Evolutionary conservation across 139 green algal species (phyloP), one percentile per base, ranked within the genome.

Genomic region (Pseudopediastrum boryanum): DNA sequence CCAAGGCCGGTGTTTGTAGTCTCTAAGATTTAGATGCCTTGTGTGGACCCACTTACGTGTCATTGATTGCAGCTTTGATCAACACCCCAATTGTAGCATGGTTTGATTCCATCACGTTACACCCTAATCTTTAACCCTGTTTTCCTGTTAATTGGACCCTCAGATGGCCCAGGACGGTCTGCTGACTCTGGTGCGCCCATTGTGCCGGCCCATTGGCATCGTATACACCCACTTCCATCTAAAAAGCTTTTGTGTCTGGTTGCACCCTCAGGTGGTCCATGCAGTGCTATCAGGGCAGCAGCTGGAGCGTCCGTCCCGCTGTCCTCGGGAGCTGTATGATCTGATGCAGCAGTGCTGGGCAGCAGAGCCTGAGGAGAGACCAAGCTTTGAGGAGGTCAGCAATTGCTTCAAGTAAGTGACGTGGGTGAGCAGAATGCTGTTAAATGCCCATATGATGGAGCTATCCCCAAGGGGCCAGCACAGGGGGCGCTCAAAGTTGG

Each of bases 341-440:
- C 77, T 91, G 21, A 91, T 91, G 86, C 23, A 48, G 39, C 33
- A 78, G 31, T 91, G 86, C 78, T 91, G 86, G 86, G 13, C 39
- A 5, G 23, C n/a, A 1, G 52, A 85, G 36, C 83, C 83, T 0
- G 2, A 10, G 0, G 4, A 84, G n/a, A 78, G 86, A 21, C 86
- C 86, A 48, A 84, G 33, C 31, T 90, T 90, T 38, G 27, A 10
- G 9, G 38, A 71, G 38, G 46, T 79, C 27, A 59, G 66, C 0
- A 43, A 71, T 8, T 63, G 69, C 4, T 83, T 80, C 71, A 52
- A 67, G 61, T 67, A 46, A 3, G 38, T 21, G 31, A 4, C 62
- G 61, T 35, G 13, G 27, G 19, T 36, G 25, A 44, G 48, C 7
- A 31, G 36, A 36, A 50, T 52, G 27, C 21, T 36, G 23, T 25